phyloP scores from a whole-genome alignment of 129 eudicot genomes.

The Artemisia tridentata region DNA sequence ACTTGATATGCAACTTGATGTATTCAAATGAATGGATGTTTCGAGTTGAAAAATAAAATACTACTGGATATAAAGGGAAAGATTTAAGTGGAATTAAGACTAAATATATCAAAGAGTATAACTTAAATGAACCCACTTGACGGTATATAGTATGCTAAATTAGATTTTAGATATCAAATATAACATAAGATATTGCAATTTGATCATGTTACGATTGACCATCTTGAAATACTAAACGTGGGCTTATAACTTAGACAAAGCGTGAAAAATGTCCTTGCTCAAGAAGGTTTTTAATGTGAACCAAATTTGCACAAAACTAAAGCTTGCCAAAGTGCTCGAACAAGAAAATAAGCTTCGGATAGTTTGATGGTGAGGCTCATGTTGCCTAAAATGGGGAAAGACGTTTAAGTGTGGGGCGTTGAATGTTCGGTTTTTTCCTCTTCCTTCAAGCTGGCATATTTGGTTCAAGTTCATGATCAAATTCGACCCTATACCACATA shows the following conservation, averaged over 20 bases:
- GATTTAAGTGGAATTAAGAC: neutral
- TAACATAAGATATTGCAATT: constrained; percentile 1
- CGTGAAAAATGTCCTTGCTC: no score
- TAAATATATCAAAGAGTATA: neutral
- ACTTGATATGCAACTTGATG: neutral
- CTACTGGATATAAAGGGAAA: neutral
- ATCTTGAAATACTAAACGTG: neutral
- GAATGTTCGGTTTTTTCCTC: no score
- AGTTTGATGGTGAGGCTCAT: no score
- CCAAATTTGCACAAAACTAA: no score
- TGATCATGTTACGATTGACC: neutral
- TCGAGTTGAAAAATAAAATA: neutral
- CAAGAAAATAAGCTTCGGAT: no score
- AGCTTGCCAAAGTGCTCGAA: no score
- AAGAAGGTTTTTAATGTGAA: no score
- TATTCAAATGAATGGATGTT: neutral
- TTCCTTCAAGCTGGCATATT: no score
- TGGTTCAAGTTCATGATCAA: no score
- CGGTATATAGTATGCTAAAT: neutral
- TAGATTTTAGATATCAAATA: neutral
- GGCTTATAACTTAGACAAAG: neutral
- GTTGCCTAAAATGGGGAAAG: no score
- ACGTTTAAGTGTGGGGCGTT: no score
- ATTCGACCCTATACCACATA: no score
- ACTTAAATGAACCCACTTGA: neutral